phyloP scores from a whole-genome alignment of 345 rosid species.

The Populus davidiana region DNA sequence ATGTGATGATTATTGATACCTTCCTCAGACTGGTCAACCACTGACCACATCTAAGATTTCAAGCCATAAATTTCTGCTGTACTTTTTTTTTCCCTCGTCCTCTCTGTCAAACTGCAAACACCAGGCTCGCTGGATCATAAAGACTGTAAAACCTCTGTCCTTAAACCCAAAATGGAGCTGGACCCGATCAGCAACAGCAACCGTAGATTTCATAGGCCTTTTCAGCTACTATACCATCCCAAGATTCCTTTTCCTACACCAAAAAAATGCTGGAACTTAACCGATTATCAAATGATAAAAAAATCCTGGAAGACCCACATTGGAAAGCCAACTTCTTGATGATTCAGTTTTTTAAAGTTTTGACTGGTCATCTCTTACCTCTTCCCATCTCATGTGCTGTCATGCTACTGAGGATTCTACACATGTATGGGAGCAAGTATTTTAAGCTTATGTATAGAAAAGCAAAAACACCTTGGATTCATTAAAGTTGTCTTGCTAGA shows the following conservation, averaged over 20 bases:
- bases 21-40: background rate
- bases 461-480: slow-evolving; percentile 37
- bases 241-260: slow-evolving; percentile 4
- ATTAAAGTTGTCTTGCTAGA: slow-evolving; percentile 25
- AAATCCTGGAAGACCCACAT: slow-evolving; percentile 10
- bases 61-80: background rate
- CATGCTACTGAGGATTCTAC: slow-evolving; percentile 11
- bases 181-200: slow-evolving; percentile 3
- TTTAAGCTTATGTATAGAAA: slow-evolving; percentile 5
- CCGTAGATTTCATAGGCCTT: background rate
- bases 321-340: slow-evolving; percentile 9
- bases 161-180: background rate
- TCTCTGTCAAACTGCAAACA: background rate
- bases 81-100: background rate
- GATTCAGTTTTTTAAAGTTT: background rate
- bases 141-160: background rate
- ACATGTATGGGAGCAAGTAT: slow-evolving; percentile 21
- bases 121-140: background rate
- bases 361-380: slow-evolving; percentile 24
- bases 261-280: background rate
- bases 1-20: background rate
- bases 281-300: background rate
- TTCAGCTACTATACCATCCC: background rate
- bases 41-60: background rate
- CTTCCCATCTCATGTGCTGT: slow-evolving; percentile 12